Percentiles rank a stretch among this genome's conserved stretches.
phyloP scores from a whole-genome alignment of 176 grass and related monocot species.

The Miscanthus lutarioriparius region DNA sequence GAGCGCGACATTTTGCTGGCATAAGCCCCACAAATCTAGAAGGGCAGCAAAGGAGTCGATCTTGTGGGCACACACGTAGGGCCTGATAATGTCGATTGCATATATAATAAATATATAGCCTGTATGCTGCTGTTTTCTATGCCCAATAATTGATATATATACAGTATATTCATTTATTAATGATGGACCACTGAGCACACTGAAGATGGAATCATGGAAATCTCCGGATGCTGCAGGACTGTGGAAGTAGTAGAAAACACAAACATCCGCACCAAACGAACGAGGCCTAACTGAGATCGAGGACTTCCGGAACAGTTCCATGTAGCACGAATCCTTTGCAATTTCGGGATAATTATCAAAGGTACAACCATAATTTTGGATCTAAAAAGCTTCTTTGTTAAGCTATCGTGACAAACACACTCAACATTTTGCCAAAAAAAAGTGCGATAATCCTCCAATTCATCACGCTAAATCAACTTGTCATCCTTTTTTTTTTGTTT shows the following conservation, averaged over 20 bases:
- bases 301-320: background rate
- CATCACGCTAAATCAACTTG: no score
- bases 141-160: background rate
- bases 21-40: background rate
- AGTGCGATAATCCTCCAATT: no score
- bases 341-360: background rate
- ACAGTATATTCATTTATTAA: no score
- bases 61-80: background rate
- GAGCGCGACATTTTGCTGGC: background rate
- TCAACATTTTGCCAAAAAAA: no score
- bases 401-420: no score
- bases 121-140: background rate
- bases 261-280: no score
- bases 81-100: background rate
- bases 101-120: background rate
- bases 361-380: background rate
- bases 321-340: no score
- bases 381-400: background rate
- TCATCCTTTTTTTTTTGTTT: no score
- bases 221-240: background rate
- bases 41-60: constrained; percentile 1
- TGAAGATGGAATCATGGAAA: background rate
- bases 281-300: no score
- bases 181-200: no score
- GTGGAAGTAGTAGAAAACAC: background rate